A percentile compares a stretch with the other conserved stretches of the same genome.
Conservation (phyloP, 768 basidiomycete species). For the Hygrophorus russula region DNA sequence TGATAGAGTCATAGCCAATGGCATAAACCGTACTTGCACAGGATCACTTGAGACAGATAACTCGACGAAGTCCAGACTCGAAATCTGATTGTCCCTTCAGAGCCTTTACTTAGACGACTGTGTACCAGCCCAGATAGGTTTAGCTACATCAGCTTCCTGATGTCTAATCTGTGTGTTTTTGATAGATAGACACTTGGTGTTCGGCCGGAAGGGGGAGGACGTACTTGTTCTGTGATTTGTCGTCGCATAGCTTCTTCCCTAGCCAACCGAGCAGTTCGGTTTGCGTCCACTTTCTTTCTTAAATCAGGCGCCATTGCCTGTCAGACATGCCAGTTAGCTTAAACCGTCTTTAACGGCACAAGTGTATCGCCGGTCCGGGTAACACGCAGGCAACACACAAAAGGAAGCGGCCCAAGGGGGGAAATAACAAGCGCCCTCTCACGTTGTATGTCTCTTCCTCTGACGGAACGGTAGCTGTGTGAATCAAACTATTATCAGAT, state of each 20-base stretch:
- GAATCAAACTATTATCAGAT: conserved; percentile 6
- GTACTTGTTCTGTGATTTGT: conserved; percentile 39
- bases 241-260: conserved; percentile 44
- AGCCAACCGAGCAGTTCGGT: conserved; percentile 37
- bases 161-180: not conserved
- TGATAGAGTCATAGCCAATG: too few relatives aligned
- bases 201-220: conserved; percentile 11
- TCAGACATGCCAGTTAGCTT: conserved; percentile 4
- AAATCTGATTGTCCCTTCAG: not conserved
- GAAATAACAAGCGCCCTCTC: conserved; percentile 11
- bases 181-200: too few relatives aligned
- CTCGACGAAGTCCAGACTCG: too few relatives aligned
- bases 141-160: conserved; percentile 14
- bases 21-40: too few relatives aligned
- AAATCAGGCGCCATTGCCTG: conserved; percentile 59
- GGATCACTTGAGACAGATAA: too few relatives aligned
- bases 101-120: not conserved
- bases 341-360: not conserved
- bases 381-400: not conserved
- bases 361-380: too few relatives aligned
- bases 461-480: conserved; percentile 36
- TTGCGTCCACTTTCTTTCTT: conserved; percentile 50
- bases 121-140: conserved; percentile 22
- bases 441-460: conserved; percentile 47
- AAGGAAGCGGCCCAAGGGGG: conserved; percentile 3